Conservation (phyloP, 2,329 filamentous ascomycete genomes). For the Talaromyces sp. region DNA sequence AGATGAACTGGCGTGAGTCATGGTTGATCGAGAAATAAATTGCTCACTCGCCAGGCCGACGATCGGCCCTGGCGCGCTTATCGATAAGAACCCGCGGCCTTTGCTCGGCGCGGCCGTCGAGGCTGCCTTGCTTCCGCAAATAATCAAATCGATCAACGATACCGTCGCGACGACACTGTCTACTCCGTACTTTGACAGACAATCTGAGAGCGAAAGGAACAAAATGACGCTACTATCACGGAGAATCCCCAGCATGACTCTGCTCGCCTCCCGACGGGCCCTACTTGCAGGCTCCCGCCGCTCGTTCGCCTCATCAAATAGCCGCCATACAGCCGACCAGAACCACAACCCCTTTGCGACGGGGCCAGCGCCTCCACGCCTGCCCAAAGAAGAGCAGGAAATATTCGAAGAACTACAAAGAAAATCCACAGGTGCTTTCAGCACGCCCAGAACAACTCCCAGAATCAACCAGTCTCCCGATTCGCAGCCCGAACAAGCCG, state of each 20-base stretch:
- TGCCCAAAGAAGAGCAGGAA: slow-evolving; percentile 83
- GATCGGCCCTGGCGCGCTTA: slow-evolving; percentile 9
- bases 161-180: not conserved
- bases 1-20: slow-evolving; percentile 5
- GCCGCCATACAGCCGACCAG: slow-evolving; percentile 22
- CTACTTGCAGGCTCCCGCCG: slow-evolving; percentile 4
- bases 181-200: not conserved
- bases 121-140: not conserved
- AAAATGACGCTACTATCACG: not conserved
- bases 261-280: not conserved
- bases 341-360: slow-evolving; percentile 27
- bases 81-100: slow-evolving; percentile 9
- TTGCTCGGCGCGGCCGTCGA: not conserved
- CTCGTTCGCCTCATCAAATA: slow-evolving; percentile 22
- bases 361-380: slow-evolving; percentile 71
- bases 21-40: slow-evolving; percentile 2
- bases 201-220: not conserved
- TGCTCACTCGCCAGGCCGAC: slow-evolving; percentile 6
- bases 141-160: too few species aligned
- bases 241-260: not conserved
- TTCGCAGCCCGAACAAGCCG: slow-evolving; percentile 18
- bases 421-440: slow-evolving; percentile 70
- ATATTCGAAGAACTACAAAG: slow-evolving; percentile 83
- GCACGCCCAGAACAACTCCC: slow-evolving; percentile 48
- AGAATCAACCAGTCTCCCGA: slow-evolving; percentile 49